Evolutionary conservation across 495 filamentous ascomycete genomes (phyloP), one percentile per base, ranked within the genome.

Genomic region (Symbiotaphrina buchneri): DNA sequence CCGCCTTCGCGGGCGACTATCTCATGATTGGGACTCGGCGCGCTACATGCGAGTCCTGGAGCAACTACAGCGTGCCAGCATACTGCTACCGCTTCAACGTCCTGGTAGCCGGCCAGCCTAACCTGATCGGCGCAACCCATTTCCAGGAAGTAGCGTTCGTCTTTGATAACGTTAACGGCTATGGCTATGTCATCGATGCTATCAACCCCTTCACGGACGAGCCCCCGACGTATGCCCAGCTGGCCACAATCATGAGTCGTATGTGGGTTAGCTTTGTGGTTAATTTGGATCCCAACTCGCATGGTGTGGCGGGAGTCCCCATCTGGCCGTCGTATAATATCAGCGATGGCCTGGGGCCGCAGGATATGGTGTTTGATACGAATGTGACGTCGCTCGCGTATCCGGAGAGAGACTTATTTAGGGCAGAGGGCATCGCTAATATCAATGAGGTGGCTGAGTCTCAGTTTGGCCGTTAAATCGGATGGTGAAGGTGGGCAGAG

Each of bases 71-170:
- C 0, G 44, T 60, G 1, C 42, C 53, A 7, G 66, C 68, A 5
- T 74, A 66, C 51, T 63, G 63, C 46, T 74, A 68, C 47, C 63
- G 65, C 6, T 74, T 71, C 48, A 64, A 73, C 41, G 55, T 58
- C 21, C 50, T 51, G 23, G 44, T 53, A 0, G 51, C 45, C 19
- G 54, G 59, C 31, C 36, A 49, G 0, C 41, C 53, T 1, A 36
- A 39, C 6, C 28, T 47, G 1, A 36, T 41, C 4, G 59, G 62
- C 5, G 58, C 53, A 1, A 57, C 58, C n/a, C 69, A 73, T 38
- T 70, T 71, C 38, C 54, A 57, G 25, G 69, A 73, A 33, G 65
- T 74, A 1, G 43, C 63, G 1, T 67, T 63, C 42, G 67, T 67
- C 18, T 71, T 71, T 42, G 48, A 68, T 47, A 72, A 72, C 36